Base-by-base conservation (phyloP, 805 yeast genomes). In the Candida taoyuanica region DNA sequence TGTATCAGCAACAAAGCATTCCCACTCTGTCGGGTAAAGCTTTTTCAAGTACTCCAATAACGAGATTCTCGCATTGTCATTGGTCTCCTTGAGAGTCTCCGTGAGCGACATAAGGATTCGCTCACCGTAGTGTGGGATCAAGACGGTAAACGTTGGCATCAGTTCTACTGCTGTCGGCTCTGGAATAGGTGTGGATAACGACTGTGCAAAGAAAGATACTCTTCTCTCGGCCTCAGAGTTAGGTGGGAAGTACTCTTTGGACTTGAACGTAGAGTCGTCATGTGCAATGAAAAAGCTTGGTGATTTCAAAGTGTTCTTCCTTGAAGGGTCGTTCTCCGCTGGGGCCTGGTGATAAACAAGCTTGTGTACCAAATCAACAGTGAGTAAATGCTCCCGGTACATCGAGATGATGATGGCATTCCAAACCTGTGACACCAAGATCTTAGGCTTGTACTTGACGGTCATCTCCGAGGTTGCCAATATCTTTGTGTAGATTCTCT, bases 51-150 rank as follows among this genome's bases (percentile, higher is more conserved):
- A 87, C 49, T 87, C 96, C 25, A 87, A 63, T n/a, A 85, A 60
- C 0, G 95, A 82, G 93, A 62, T 86, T 93, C 49, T 72, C 72
- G 54, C 71, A 48, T 71, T 71, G 33, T 69, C 73, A 44, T 75
- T 79, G 15, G 68, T 72, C 58, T 81, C 86, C 49, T 77, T 76
- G 42, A 88, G 85, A 15, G 86, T 78, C 56, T 88, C 96, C 49
- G 75, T 76, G 46, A 88, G 66, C 3, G 86, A 74, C 35, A 87
- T 64, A 17, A 83, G 67, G 34, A 88, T 85, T 61, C 81, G 87
- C 59, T 88, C 97, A 4, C 81, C 70, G 59, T 82, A 88, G 58
- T 88, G 96, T 7, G 97, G 97, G 27, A 88, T 74, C 53, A 88
- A 67, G 4, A 88, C 96, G 0, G 94, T 78, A 50, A 86, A 86